Evolutionary conservation across 1,139 yeast species (phyloP).

Genomic region (Debaryomycetaceae sp.): DNA sequence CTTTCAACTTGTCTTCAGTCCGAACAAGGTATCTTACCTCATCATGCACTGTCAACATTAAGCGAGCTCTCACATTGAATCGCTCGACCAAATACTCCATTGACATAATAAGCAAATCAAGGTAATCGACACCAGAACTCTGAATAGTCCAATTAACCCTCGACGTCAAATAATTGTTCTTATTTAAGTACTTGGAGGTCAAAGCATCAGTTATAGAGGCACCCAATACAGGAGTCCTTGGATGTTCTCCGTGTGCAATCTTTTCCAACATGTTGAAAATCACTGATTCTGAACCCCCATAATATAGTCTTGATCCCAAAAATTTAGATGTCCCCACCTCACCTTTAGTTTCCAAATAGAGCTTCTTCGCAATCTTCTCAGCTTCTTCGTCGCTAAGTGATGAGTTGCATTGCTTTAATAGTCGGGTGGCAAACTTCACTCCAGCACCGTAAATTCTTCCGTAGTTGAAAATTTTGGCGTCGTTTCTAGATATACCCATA

Average conservation of each 20-base stretch:
- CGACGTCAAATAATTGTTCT: slow-evolving; percentile 74
- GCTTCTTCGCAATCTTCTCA: slow-evolving; percentile 55
- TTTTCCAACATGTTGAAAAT: slow-evolving; percentile 85
- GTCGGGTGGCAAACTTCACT: slow-evolving; percentile 76
- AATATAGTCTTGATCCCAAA: slow-evolving; percentile 49
- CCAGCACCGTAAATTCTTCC: slow-evolving; percentile 99
- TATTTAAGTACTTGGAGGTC: slow-evolving; percentile 58
- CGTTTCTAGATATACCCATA: slow-evolving; percentile 82
- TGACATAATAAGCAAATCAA: slow-evolving; percentile 78
- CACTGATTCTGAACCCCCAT: slow-evolving; percentile 92
- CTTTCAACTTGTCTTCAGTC: slow-evolving; percentile 68
- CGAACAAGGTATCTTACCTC: slow-evolving; percentile 81
- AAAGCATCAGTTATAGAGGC: slow-evolving; percentile 91
- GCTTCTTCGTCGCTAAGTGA: slow-evolving; percentile 67
- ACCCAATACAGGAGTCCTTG: slow-evolving; percentile 88
- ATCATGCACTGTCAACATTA: slow-evolving; percentile 90
- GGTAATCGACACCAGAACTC: slow-evolving; percentile 95
- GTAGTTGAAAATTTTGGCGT: slow-evolving; percentile 93
- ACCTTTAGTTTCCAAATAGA: slow-evolving; percentile 87
- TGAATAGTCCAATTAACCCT: slow-evolving; percentile 98
- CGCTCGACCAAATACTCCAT: slow-evolving; percentile 77
- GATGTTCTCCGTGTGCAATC: slow-evolving; percentile 80
- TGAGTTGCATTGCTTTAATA: slow-evolving; percentile 81
- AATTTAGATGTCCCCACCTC: slow-evolving; percentile 30
- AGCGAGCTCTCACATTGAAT: slow-evolving; percentile 71